A percentile compares a stretch with the other conserved stretches of the same genome.
These are phyloP conservation scores for Diutina catenulata DNA, from an alignment of 1,139 yeast species.

Conservation along the genomic window DNA sequence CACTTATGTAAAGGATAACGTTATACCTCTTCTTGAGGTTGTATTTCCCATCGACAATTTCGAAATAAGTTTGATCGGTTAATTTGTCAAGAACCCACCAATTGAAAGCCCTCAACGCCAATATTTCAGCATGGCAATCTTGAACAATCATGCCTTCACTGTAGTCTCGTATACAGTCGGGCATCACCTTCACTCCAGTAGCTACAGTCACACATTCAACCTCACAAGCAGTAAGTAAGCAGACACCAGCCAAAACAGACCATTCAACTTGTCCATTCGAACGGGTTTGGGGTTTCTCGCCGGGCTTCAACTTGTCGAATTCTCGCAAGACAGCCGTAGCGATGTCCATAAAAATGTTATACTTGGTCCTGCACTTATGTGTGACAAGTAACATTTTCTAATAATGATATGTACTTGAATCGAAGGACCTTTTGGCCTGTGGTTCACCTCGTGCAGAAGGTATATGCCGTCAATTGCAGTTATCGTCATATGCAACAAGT, in stretches of 20 bases:
- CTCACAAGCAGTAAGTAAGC: slow-evolving; percentile 34
- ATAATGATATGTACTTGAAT: too few species aligned
- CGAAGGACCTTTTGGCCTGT: too few species aligned
- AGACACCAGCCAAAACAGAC: slow-evolving; percentile 64
- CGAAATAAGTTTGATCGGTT: slow-evolving; percentile 4
- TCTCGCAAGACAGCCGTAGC: background rate
- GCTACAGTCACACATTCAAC: slow-evolving; percentile 33
- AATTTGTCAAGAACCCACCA: slow-evolving; percentile 16
- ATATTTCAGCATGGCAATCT: slow-evolving; percentile 83
- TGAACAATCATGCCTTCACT: slow-evolving; percentile 58
- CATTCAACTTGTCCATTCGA: slow-evolving; percentile 65
- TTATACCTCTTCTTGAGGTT: slow-evolving; percentile 21
- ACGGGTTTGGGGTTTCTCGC: slow-evolving; percentile 41
- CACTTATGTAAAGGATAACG: slow-evolving; percentile 59
- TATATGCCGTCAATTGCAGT: too few species aligned
- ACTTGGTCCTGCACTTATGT: too few species aligned
- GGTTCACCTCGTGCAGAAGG: too few species aligned
- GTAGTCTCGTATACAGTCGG: slow-evolving; percentile 32
- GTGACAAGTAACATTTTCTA: too few species aligned
- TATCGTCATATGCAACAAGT: too few species aligned
- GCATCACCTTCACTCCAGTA: slow-evolving; percentile 76
- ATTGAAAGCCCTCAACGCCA: slow-evolving; percentile 62
- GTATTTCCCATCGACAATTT: slow-evolving; percentile 10
- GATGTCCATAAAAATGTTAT: too few species aligned
- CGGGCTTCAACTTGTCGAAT: background rate